Percentiles rank a stretch among this genome's conserved stretches.
Conservation (phyloP, 1,284 basidiomycete genomes). For the Pisolithus thermaeus region DNA sequence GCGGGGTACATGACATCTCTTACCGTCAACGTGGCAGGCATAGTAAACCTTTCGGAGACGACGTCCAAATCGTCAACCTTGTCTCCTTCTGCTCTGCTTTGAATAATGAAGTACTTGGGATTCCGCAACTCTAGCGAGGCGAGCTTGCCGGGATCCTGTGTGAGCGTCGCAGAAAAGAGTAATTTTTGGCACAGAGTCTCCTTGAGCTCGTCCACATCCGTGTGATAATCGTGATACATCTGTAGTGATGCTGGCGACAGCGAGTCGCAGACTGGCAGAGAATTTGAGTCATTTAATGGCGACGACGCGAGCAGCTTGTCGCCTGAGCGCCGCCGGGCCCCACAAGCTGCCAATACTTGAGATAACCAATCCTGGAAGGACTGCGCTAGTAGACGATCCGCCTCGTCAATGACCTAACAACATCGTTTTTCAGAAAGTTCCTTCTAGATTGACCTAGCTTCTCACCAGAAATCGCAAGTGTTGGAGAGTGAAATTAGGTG, state of each 20-base stretch:
- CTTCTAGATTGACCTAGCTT: background rate
- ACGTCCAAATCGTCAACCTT: slow-evolving; percentile 40
- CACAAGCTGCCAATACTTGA: slow-evolving; percentile 70
- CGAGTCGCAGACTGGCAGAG: slow-evolving; percentile 40
- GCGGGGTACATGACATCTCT: slow-evolving; percentile 11
- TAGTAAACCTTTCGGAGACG: slow-evolving; percentile 72
- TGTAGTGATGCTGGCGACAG: slow-evolving; percentile 55
- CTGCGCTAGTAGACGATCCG: slow-evolving; percentile 90
- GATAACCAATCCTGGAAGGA: slow-evolving; percentile 95
- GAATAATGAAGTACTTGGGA: slow-evolving; percentile 89
- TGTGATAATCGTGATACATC: slow-evolving; percentile 35
- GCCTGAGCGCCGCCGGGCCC: slow-evolving; percentile 35
- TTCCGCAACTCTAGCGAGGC: slow-evolving; percentile 74
- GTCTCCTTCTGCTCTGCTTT: slow-evolving; percentile 37
- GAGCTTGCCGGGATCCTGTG: slow-evolving; percentile 90
- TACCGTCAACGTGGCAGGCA: slow-evolving; percentile 75
- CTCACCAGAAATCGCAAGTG: slow-evolving; percentile 87
- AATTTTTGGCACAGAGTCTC: slow-evolving; percentile 85
- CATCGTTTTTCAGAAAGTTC: slow-evolving; percentile 4
- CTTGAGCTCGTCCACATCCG: slow-evolving; percentile 51
- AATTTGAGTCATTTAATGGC: slow-evolving; percentile 5
- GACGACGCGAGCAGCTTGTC: background rate
- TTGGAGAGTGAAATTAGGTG: slow-evolving; percentile 86
- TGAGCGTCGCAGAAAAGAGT: slow-evolving; percentile 95
- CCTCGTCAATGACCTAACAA: slow-evolving; percentile 90